Base-by-base conservation (phyloP, 2,329 filamentous ascomycete species). In the Harringtonia lauricola region DNA sequence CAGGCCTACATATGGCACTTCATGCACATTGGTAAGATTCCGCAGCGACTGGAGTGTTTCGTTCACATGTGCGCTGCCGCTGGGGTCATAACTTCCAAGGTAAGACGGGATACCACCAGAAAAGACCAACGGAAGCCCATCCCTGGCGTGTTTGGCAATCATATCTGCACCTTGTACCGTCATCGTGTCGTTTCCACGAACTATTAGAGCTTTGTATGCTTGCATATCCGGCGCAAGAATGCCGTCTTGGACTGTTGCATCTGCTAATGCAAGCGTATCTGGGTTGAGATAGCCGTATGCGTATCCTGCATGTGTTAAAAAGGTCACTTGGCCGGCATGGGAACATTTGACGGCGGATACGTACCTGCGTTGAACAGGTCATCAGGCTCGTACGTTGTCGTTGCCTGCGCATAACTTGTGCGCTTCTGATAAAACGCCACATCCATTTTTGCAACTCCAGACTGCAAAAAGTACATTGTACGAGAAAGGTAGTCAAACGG, bases 221-320 rank as follows among this genome's bases (percentile, higher is more conserved):
- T 63, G 67, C 0, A 54, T 49, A 5, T 59, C 46, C 1, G 65
- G 61, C 0, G 62, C 67, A 3, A 73, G 57, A 3, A 58, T 45
- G 1, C 54, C 55, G 26, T 63, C 46, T 3, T 44, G 29, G 1
- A 71, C 66, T 3, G 49, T 46, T 1, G 66, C 66, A 10, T 60
- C 46, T 0, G 60, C 56, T 0, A 65, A 59, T 1, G 43, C 54
- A 24, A 73, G 62, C 42, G 70, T 71, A 15, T 65, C 63, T 0
- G 68, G 63, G 3, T 57, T 59, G 1, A 72, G 54, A 45, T 71
- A 72, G 13, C 64, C 61, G 47, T 68, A 70, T 0, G 63, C 39
- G 22, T 46, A 46, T 26, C 43, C 41, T 38, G 24, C 24, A 26
- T 26, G n/a, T n/a, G n/a, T n/a, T n/a, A n/a, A n/a, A n/a, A n/a